Percentiles rank a stretch among this genome's conserved stretches.
Evolutionary conservation across 805 yeast genomes (phyloP).

Genomic region (Lachancea nothofagi): DNA sequence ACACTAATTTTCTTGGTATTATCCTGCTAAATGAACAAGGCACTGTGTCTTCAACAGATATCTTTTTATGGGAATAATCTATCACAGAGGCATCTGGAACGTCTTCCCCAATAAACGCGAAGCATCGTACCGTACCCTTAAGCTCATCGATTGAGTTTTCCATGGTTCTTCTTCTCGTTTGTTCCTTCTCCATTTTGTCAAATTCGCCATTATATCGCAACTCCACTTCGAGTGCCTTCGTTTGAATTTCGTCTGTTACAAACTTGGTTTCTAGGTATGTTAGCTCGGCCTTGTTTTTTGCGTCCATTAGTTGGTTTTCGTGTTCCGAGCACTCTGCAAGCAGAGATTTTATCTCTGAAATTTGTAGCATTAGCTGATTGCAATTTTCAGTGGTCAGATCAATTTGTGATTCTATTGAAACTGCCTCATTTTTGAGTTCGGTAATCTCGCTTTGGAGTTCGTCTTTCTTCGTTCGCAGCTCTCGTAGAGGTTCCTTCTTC

Average conservation of each 20-base stretch:
- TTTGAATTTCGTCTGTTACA: conserved; percentile 21
- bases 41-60: conserved; percentile 3
- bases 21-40: conserved; percentile 20
- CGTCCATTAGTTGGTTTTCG: conserved; percentile 3
- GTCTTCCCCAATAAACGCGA: conserved; percentile 19
- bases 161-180: conserved; percentile 37
- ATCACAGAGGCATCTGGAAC: conserved; percentile 6
- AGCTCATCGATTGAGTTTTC: conserved; percentile 46
- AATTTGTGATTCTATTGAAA: conserved; percentile 18
- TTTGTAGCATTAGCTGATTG: conserved; percentile 11
- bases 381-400: conserved; percentile 18
- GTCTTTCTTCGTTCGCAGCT: conserved; percentile 15
- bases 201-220: conserved; percentile 20
- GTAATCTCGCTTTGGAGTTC: conserved; percentile 13
- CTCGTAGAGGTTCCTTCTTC: conserved; percentile 24
- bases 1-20: conserved; percentile 18
- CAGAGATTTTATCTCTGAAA: conserved; percentile 10
- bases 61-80: conserved; percentile 17
- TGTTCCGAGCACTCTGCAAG: background rate
- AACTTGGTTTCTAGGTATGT: conserved; percentile 21
- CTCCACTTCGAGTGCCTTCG: conserved; percentile 19
- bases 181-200: conserved; percentile 34
- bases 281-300: conserved; percentile 19
- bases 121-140: conserved; percentile 32
- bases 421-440: conserved; percentile 15